Base-by-base conservation (phyloP, 495 filamentous ascomycete species). In the Lindgomyces ingoldianus region DNA sequence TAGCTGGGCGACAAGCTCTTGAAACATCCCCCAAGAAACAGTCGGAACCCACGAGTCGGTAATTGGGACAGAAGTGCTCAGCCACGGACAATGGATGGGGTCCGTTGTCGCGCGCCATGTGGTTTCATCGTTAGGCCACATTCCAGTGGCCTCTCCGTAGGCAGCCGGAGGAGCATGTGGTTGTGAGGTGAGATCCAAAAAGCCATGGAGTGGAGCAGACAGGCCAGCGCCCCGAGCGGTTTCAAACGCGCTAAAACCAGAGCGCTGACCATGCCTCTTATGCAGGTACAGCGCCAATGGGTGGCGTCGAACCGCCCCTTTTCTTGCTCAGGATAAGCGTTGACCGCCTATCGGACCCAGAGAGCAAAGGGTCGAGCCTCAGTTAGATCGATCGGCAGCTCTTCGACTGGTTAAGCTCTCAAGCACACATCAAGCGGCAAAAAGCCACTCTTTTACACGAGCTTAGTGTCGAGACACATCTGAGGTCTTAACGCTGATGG, bases 31-130 rank as follows among this genome's bases (percentile, higher is more conserved):
- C 45, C 42, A 24, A 29, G 44, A 67, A 63, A 57, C 57, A 55
- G n/a, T 12, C 21, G 52, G 44, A 57, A 41, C 29, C 19, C 45
- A 29, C 18, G 46, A 53, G n/a, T 47, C 51, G 30, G 41, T 53
- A 25, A 56, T 14, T 29, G 50, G 27, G 30, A 36, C 57, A 39
- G 30, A 12, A 21, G 21, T 27, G 46, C 52, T 60, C 49, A 66
- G 62, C 59, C 51, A 63, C 63, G 47, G 63, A 58, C 48, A 3
- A 11, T 46, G 10, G 25, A 10, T 27, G 47, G 52, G 9, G 16
- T 27, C 16, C 57, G 14, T 65, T 70, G 68, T 70, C 68, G 68
- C 68, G 68, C 68, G 68, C 63, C 29, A 57, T 51, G 14, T 3
- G 12, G 61, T 8, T 46, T 46, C 60, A 64, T 46, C 25, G 2